phyloP scores from a whole-genome alignment of 192 early-diverging fungal species.

The Phycomyces nitens region DNA sequence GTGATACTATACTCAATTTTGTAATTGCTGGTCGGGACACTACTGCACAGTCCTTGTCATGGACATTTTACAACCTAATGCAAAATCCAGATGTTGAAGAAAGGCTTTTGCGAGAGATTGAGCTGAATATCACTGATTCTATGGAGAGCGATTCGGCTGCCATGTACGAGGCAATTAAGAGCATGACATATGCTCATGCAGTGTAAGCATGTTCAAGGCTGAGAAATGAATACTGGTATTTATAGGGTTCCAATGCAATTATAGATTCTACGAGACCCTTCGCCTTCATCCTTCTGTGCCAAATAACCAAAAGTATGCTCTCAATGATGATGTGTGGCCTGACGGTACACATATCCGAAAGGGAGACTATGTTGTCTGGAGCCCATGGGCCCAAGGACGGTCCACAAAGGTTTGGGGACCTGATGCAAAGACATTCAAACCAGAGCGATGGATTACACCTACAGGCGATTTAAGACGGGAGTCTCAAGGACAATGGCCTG shows the following conservation, averaged over 20 bases:
- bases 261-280: conserved; percentile 49
- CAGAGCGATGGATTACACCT: conserved; percentile 61
- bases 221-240: conserved; percentile 10
- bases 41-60: conserved; percentile 49
- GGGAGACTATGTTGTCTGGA: conserved; percentile 52
- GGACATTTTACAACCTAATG: conserved; percentile 46
- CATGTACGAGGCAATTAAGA: conserved; percentile 28
- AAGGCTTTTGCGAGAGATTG: conserved; percentile 42
- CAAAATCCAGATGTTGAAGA: conserved; percentile 40
- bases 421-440: conserved; percentile 60
- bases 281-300: conserved; percentile 70
- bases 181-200: conserved; percentile 36
- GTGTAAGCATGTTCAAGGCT: conserved; percentile 20
- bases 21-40: conserved; percentile 46
- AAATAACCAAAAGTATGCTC: conserved; percentile 47
- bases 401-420: conserved; percentile 56
- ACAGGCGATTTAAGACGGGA: conserved; percentile 30
- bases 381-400: conserved; percentile 51
- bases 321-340: conserved; percentile 58
- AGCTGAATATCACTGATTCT: conserved; percentile 23
- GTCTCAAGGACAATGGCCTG: conserved; percentile 45
- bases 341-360: conserved; percentile 54
- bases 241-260: too few species aligned
- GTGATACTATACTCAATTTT: conserved; percentile 38
- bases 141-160: conserved; percentile 17